Evolutionary conservation across 345 rosid genomes (phyloP), one percentile per base, ranked within the genome.

Genomic region (Boechera retrofracta): DNA sequence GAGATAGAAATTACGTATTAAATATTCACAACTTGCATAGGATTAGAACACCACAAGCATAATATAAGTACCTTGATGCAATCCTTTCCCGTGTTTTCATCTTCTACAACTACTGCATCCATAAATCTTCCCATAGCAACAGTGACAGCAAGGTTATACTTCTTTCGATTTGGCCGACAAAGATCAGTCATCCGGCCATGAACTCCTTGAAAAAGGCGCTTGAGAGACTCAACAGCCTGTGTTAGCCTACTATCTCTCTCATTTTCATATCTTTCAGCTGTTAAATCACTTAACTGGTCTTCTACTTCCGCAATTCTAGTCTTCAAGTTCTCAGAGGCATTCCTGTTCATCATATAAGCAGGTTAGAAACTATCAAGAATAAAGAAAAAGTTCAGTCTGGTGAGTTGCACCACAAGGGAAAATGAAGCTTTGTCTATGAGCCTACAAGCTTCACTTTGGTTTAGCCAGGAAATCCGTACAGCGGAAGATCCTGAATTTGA

Each of bases 91-190:
- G 94, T 92, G 69, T 64, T 82, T 86, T 95, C 99, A 86, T 95
- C 96, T 80, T 95, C 98, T 33, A 92, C 99, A 63, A 95, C 97
- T 49, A 92, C 94, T 3, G 98, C 94, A 86, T 95, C 99, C 98
- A 95, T 95, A 82, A 95, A 95, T 87, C 77, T 91, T 33, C 99
- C 99, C 99, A 95, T 95, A 35, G 96, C 94, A 78, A 95, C 99
- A 69, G 97, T 95, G 76, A 95, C 90, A 71, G 98, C 99, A 81
- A 95, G 96, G 80, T 95, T 89, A 83, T 91, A 92, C 79, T 95
- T 95, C 83, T 91, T 89, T 76, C 82, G 89, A 45, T 89, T 89
- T 81, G 99, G 98, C 84, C 90, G 88, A 83, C 96, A 95, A 70
- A 95, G 94, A 75, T 92, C 97, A 77, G 96, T 92, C 85, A 95